Evolutionary conservation across 73 alveolate species (phyloP).

Genomic region (Paraurostyla sp.): DNA sequence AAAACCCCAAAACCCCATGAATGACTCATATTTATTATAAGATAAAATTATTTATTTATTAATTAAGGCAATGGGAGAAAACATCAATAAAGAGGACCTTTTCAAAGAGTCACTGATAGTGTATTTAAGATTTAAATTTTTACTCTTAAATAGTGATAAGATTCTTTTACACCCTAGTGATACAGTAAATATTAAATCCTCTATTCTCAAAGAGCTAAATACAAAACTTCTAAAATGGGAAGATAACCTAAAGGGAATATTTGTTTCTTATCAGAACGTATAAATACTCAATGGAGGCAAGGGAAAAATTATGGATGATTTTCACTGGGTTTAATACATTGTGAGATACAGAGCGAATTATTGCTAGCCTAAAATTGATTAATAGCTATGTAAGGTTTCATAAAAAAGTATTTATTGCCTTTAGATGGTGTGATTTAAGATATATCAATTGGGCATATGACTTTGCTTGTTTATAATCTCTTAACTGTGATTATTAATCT

Average conservation of each 20-base stretch:
- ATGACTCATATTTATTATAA: not conserved
- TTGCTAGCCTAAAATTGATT: slow-evolving; percentile 27
- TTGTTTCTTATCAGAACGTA: not conserved
- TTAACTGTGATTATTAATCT: slow-evolving; percentile 20
- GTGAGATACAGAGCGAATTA: slow-evolving; percentile 25
- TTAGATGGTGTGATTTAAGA: slow-evolving; percentile 41
- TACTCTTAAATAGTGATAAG: slow-evolving; percentile 16
- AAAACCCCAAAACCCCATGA: no score
- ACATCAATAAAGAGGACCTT: not conserved
- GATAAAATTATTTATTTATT: not conserved
- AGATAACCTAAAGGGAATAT: slow-evolving; percentile 24
- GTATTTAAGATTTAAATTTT: not conserved
- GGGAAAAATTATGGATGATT: slow-evolving; percentile 57
- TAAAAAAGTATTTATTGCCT: not conserved
- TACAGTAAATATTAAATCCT: not conserved
- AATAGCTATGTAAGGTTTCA: not conserved
- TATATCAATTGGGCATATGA: slow-evolving; percentile 29
- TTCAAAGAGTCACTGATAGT: not conserved
- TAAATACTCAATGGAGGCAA: slow-evolving; percentile 53
- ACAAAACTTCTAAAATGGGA: slow-evolving; percentile 44
- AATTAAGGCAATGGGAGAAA: not conserved
- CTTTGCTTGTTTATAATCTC: slow-evolving; percentile 14
- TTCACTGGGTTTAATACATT: slow-evolving; percentile 17
- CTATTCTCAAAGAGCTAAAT: not conserved
- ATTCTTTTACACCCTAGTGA: slow-evolving; percentile 50